Evolutionary conservation across 768 basidiomycete genomes (phyloP).

Genomic region (Chalciporus sphaerocephalus): DNA sequence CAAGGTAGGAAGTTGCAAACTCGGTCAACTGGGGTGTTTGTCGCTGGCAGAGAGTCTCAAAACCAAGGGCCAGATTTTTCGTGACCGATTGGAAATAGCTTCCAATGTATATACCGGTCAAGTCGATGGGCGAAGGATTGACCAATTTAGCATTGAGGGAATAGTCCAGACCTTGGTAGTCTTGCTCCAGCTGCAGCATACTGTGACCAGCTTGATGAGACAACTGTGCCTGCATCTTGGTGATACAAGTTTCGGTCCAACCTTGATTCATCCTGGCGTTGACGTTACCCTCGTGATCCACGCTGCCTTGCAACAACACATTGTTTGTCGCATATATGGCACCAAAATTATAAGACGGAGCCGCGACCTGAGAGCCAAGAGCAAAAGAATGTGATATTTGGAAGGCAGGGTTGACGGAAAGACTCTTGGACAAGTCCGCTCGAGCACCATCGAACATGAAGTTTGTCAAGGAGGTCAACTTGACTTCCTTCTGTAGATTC

Average conservation of each 20-base stretch:
- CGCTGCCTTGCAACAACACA: conserved; percentile 89
- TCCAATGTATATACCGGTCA: conserved; percentile 88
- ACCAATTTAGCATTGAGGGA: conserved; percentile 80
- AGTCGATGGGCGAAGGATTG: conserved; percentile 85
- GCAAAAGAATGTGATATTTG: conserved; percentile 97
- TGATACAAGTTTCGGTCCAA: conserved; percentile 72
- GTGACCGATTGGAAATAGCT: conserved; percentile 92
- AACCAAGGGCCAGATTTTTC: conserved; percentile 82
- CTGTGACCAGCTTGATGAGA: conserved; percentile 75
- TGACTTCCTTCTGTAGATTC: conserved; percentile 90
- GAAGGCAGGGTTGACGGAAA: conserved; percentile 93
- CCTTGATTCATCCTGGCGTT: conserved; percentile 86
- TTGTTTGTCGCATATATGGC: conserved; percentile 84
- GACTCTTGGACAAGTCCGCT: conserved; percentile 90
- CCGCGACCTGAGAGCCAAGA: conserved; percentile 77
- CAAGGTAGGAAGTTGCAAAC: conserved; percentile 68
- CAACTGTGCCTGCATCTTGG: conserved; percentile 88
- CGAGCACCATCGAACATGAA: conserved; percentile 97
- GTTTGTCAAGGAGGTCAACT: conserved; percentile 85
- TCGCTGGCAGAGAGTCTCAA: conserved; percentile 81
- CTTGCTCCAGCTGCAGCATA: conserved; percentile 93
- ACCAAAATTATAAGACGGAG: conserved; percentile 91
- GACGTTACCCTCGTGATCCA: conserved; percentile 91
- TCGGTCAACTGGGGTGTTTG: conserved; percentile 71
- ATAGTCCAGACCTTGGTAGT: conserved; percentile 86